A percentile compares a stretch with the other conserved stretches of the same genome.
These are phyloP conservation scores for Exophiala sp. DNA, from an alignment of 2,329 filamentous ascomycete genomes.

Conservation along the genomic window DNA sequence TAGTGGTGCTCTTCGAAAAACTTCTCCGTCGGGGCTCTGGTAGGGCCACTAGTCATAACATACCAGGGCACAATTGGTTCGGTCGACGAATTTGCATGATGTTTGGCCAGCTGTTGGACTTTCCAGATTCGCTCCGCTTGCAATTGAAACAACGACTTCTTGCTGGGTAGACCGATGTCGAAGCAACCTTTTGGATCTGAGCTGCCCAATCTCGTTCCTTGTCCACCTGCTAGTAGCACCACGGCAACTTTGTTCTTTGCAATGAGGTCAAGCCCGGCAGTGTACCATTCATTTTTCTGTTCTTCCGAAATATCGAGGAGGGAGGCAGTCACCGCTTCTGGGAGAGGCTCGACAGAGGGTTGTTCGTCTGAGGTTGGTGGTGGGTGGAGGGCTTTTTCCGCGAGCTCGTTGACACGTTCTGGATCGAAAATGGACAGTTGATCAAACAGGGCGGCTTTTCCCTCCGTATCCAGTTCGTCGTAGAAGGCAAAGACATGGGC, in stretches of 20 bases:
- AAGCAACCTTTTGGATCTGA: conserved; percentile 96
- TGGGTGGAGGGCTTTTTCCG: conserved; percentile 73
- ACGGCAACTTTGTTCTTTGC: conserved; percentile 69
- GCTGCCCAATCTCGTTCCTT: conserved; percentile 90
- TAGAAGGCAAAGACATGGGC: conserved; percentile 83
- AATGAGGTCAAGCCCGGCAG: conserved; percentile 60
- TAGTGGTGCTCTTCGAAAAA: conserved; percentile 88
- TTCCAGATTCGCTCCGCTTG: conserved; percentile 91
- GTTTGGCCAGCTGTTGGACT: conserved; percentile 71
- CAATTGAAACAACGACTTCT: conserved; percentile 95
- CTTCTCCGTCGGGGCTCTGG: conserved; percentile 79
- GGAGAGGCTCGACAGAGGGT: conserved; percentile 73
- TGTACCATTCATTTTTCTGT: conserved; percentile 79
- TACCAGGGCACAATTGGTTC: conserved; percentile 81
- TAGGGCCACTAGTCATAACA: conserved; percentile 98
- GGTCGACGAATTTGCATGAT: conserved; percentile 55
- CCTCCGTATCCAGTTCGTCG: conserved; percentile 65
- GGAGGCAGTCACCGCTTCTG: conserved; percentile 77
- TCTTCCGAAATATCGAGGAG: conserved; percentile 79
- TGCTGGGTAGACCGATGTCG: conserved; percentile 86
- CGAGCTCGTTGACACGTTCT: conserved; percentile 78
- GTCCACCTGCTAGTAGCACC: conserved; percentile 93
- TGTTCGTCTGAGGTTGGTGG: conserved; percentile 50
- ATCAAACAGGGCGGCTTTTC: conserved; percentile 72
- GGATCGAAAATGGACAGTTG: conserved; percentile 81